Base-by-base conservation (phyloP, 192 early-diverging fungal genomes). In the Coemansia sp. region DNA sequence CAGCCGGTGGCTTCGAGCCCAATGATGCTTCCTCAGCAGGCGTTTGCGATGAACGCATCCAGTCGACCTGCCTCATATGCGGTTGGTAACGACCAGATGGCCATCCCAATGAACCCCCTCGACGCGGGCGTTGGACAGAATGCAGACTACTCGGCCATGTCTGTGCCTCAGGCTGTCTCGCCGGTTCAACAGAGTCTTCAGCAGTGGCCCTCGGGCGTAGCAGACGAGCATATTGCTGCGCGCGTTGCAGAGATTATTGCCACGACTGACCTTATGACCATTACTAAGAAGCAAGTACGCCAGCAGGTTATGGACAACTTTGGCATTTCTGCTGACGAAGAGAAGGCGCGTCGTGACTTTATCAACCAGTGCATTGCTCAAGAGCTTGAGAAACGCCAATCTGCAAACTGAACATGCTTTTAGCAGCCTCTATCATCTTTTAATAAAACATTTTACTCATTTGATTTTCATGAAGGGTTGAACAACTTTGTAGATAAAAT, bases 251-350 rank as follows among this genome's bases (percentile, higher is more conserved):
- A 88, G 61, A 91, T 96, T 27, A 83, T 99, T 19, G 70, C 86
- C 13, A 90, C 89, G 0, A 92, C 92, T 9, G 89, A 99, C 62
- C 71, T 99, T 54, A 97, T 96, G 95, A 91, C 88, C n/a, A 89
- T 99, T 48, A 99, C 97, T 42, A 98, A 99, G 84, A 98, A 98
- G 77, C 90, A 92, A 82, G 93, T 97, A n/a, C 91, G 96, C 46
- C 90, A 95, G 61, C 84, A 93, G 68, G 69, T 99, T 45, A 84
- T 87, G 55, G 70, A 69, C 12, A 66, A 81, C 52, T 94, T 96
- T 78, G 87, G 87, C 15, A 78, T 89, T 41, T 51, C 66, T 22
- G 51, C 63, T 12, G 77, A 80, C 15, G 96, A 99, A 51, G 78
- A 95, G 81, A 87, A 81, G 27, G 69, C 81, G 17, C 80, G 85